Percentiles rank a stretch among this genome's conserved stretches.
Evolutionary conservation across 441 rosid species (phyloP).

Genomic region (Biscutella auriculata): DNA sequence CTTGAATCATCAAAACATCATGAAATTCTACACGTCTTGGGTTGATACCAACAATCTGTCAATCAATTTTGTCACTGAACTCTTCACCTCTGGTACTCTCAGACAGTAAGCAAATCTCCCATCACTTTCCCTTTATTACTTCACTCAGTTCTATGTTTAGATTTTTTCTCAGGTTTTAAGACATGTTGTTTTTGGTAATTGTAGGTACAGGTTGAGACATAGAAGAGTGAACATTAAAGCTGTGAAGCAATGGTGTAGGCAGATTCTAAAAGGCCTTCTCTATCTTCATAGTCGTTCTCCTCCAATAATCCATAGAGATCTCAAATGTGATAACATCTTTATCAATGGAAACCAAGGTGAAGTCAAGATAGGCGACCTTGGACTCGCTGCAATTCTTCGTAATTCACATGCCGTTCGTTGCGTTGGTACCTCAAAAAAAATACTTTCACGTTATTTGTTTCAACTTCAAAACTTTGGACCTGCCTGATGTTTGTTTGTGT

Average conservation of each 20-base stretch:
- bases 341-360: slow-evolving; percentile 72
- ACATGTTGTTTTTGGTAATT: neutral
- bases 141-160: no score
- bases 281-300: slow-evolving; percentile 57
- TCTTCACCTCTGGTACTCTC: slow-evolving; percentile 71
- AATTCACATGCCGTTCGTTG: slow-evolving; percentile 59
- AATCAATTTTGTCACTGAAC: slow-evolving; percentile 69
- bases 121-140: no score
- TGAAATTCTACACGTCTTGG: slow-evolving; percentile 75
- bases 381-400: slow-evolving; percentile 61
- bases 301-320: slow-evolving; percentile 65
- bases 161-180: no score
- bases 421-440: slow-evolving; percentile 35
- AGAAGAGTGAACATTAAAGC: slow-evolving; percentile 59
- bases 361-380: slow-evolving; percentile 75
- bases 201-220: slow-evolving; percentile 61
- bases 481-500: slow-evolving; percentile 3
- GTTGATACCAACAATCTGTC: slow-evolving; percentile 52
- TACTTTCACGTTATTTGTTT: neutral
- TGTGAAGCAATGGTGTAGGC: slow-evolving; percentile 74
- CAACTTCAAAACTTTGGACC: neutral
- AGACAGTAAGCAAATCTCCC: slow-evolving; percentile 50
- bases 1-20: slow-evolving; percentile 56
- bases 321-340: slow-evolving; percentile 70
- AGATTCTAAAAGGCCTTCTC: slow-evolving; percentile 52